Percentiles rank a stretch among this genome's conserved stretches.
Conservation (phyloP, 208 protist species). For the Lotmaria passim region DNA sequence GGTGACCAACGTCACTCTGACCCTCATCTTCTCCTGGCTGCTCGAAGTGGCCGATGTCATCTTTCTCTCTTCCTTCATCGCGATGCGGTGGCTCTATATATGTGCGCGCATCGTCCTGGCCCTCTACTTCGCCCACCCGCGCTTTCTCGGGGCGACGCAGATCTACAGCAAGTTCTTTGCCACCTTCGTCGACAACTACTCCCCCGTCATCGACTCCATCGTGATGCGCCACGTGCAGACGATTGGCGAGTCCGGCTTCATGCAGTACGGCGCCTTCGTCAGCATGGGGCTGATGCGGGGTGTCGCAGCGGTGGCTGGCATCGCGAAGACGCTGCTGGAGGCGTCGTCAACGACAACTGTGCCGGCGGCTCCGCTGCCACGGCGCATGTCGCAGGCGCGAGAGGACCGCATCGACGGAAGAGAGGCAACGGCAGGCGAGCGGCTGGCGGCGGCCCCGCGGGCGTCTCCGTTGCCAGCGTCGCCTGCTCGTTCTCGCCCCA, state of each 20-base stretch:
- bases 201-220: slow-evolving; percentile 52
- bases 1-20: slow-evolving; percentile 72
- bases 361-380: slow-evolving; percentile 33
- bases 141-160: slow-evolving; percentile 55
- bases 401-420: background rate
- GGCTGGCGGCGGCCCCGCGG: too few species aligned
- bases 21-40: slow-evolving; percentile 73
- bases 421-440: too few species aligned
- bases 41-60: slow-evolving; percentile 59
- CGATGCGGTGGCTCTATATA: slow-evolving; percentile 59
- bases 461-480: background rate
- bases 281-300: slow-evolving; percentile 37
- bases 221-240: slow-evolving; percentile 58
- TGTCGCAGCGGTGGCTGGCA: slow-evolving; percentile 30
- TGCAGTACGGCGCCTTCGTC: slow-evolving; percentile 44
- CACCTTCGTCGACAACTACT: slow-evolving; percentile 51
- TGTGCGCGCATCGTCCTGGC: slow-evolving; percentile 58
- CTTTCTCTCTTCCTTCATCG: slow-evolving; percentile 67
- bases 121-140: slow-evolving; percentile 69
- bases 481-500: background rate
- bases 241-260: slow-evolving; percentile 54
- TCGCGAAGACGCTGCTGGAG: slow-evolving; percentile 49
- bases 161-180: slow-evolving; percentile 63
- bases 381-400: slow-evolving; percentile 48
- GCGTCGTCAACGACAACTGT: slow-evolving; percentile 37